These are phyloP conservation scores for Aspergillus haitiensis DNA, from an alignment of 495 filamentous ascomycete species.

Conservation along the genomic window DNA sequence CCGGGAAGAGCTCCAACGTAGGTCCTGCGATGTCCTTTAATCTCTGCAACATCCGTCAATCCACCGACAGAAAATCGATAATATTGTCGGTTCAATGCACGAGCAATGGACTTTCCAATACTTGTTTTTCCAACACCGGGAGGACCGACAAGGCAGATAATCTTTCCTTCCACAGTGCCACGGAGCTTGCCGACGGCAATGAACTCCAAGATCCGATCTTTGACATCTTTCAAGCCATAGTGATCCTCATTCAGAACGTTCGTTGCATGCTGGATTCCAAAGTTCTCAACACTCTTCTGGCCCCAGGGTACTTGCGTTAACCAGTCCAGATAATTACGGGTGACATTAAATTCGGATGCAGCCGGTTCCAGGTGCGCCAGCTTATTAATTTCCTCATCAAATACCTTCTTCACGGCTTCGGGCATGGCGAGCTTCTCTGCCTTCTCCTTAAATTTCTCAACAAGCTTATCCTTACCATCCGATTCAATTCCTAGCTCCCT, in stretches of 20 bases:
- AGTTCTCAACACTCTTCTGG: slow-evolving; percentile 92
- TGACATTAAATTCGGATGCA: slow-evolving; percentile 98
- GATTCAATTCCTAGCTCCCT: slow-evolving; percentile 94
- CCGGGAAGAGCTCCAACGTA: slow-evolving; percentile 97
- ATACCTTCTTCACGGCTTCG: slow-evolving; percentile 92
- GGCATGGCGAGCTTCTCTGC: slow-evolving; percentile 94
- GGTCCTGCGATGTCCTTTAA: slow-evolving; percentile 95
- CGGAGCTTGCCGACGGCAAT: slow-evolving; percentile 97
- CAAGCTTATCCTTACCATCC: slow-evolving; percentile 95
- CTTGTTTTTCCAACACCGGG: slow-evolving; percentile 97
- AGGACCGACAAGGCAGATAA: slow-evolving; percentile 95
- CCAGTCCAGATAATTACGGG: slow-evolving; percentile 99
- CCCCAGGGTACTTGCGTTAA: slow-evolving; percentile 98
- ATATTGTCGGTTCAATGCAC: slow-evolving; percentile 91
- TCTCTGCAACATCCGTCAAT: slow-evolving; percentile 97
- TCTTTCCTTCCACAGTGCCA: slow-evolving; percentile 97
- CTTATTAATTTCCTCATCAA: slow-evolving; percentile 97
- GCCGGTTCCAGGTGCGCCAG: slow-evolving; percentile 91
- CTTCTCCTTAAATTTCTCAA: slow-evolving; percentile 96
- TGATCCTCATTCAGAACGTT: slow-evolving; percentile 94
- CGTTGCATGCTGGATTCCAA: slow-evolving; percentile 87
- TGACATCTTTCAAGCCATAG: slow-evolving; percentile 96
- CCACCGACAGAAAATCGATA: slow-evolving; percentile 98
- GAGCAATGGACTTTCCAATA: slow-evolving; percentile 96
- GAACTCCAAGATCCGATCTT: slow-evolving; percentile 97